Evolutionary conservation across 495 filamentous ascomycete species (phyloP), one percentile per base, ranked within the genome.

Genomic region (Hypoxylon lienhwacheense): DNA sequence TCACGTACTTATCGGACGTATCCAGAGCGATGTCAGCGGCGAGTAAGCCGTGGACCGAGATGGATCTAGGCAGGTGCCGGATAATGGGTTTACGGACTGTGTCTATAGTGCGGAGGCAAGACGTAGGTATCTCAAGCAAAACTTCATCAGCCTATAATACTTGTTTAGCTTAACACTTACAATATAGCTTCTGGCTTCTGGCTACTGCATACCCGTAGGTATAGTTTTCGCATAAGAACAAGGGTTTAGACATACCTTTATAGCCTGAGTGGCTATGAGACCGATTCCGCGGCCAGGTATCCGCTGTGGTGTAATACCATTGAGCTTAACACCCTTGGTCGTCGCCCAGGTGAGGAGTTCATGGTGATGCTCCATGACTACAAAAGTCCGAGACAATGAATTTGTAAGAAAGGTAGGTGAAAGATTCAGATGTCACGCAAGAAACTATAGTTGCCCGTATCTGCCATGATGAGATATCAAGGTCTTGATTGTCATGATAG

Each of bases 241-340:
- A 7, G 31, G 29, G 34, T 14, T 21, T 19, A 7, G 20, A 64
- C 55, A 55, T 71, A 89, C 89, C 72, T 85, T 67, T 48, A 92
- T 77, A 4, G 71, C 67, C 11, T 77, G 76, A 2, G 81, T 83
- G 2, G 89, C 85, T 28, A 89, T 77, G 45, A 95, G 83, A 17
- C 90, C 89, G 7, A 92, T 70, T 5, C 90, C 89, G 17, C 85
- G 75, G 1, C 83, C 83, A 6, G 82, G 80, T 20, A 92, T 60
- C 62, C 72, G 12, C 68, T 76, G 59, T 26, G 85, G 81, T 12
- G 66, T 69, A 43, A 91, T 80, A 8, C 83, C 83, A 46, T 81
- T 75, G 31, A 84, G 72, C 2, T 73, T 66, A 33, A 90, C 72
- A 7, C 83, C 83, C 29, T 79, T 72, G 3, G 70, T 67, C 4